Evolutionary conservation across 2,329 filamentous ascomycete species (phyloP), one percentile per base, ranked within the genome.

Genomic region (Claviceps humidiphila): DNA sequence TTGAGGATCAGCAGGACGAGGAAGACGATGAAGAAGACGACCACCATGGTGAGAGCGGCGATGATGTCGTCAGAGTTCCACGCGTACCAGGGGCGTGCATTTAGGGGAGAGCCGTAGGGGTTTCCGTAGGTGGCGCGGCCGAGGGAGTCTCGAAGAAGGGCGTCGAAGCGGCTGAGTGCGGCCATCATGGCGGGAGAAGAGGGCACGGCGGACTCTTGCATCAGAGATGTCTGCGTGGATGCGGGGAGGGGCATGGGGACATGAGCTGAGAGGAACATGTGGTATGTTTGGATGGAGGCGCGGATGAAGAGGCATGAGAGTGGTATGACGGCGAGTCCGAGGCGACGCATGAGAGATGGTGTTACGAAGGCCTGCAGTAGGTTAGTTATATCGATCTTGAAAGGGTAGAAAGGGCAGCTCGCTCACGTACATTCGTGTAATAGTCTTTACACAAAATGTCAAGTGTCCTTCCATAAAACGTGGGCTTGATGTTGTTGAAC

Each of bases 381-480:
- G 42, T 43, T 13, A 3, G 9, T 16, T 16, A 6, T 39, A 4
- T 22, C n/a, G 5, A 13, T 47, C 11, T 30, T n/a, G 13, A 37
- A 22, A 22, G 40, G n/a, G 20, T 16, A 24, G n/a, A 45, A 44
- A 6, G 6, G 7, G 26, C 13, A 39, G 20, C 30, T 2, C 26
- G 20, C 30, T 2, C 3, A 65, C 81, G 68, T 64, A 86, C 85
- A 64, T 96, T 91, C 1, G 89, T 91, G 65, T 98, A 98, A 69
- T 98, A 98, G 66, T 98, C 93, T 67, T 97, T 97, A 58, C 89
- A 90, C 7, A 98, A 72, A 4, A 98, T 87, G 63, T 98, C 94
- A 16, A 97, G 77, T 64, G 93, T 95, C 24, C 89, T 82, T 50
- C 82, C 80, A 66, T 98, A 98, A 52, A 98, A 86, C 6, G 79